Percentiles rank a stretch among this genome's conserved stretches.
Evolutionary conservation across 2,329 filamentous ascomycete genomes (phyloP).

Genomic region (Neopestalotiopsis rosae): DNA sequence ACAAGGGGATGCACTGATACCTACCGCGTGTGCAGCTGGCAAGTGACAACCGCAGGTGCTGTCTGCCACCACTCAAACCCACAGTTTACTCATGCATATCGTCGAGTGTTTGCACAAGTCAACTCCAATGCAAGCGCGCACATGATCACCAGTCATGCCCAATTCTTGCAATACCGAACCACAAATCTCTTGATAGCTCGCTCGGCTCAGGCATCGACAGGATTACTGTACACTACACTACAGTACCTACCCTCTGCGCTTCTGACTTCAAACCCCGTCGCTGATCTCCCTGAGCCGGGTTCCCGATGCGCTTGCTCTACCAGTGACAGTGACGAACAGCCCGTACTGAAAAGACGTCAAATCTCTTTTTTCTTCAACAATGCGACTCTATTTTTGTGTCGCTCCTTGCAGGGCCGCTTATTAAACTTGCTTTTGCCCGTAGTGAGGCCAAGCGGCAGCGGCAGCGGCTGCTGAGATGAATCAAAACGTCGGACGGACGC

Average conservation of each 20-base stretch:
- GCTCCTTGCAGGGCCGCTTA: slow-evolving; percentile 8
- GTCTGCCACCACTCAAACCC: not conserved
- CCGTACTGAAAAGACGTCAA: not conserved
- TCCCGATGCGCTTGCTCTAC: not conserved
- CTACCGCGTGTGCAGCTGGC: slow-evolving; percentile 18
- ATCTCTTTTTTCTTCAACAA: not conserved
- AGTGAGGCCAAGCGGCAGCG: slow-evolving; percentile 21
- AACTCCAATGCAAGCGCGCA: not conserved
- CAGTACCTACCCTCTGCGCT: no score
- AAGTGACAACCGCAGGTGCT: slow-evolving; percentile 15
- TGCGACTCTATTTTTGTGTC: slow-evolving; percentile 10
- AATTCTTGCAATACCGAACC: not conserved
- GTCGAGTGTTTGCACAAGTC: slow-evolving; percentile 18
- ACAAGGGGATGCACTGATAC: slow-evolving; percentile 11
- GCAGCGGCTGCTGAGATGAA: slow-evolving; percentile 13
- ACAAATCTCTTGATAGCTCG: not conserved
- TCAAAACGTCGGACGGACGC: not conserved
- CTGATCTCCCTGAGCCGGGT: not conserved
- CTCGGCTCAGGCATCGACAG: not conserved
- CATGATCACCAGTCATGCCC: no score
- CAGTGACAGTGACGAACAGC: not conserved
- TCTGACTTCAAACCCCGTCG: not conserved
- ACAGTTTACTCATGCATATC: slow-evolving; percentile 22
- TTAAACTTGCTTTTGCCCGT: not conserved
- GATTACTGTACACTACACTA: not conserved